A percentile compares a stretch with the other conserved stretches of the same genome.
phyloP scores from a whole-genome alignment of 306 rosid species.

The Sophora flavescens region DNA sequence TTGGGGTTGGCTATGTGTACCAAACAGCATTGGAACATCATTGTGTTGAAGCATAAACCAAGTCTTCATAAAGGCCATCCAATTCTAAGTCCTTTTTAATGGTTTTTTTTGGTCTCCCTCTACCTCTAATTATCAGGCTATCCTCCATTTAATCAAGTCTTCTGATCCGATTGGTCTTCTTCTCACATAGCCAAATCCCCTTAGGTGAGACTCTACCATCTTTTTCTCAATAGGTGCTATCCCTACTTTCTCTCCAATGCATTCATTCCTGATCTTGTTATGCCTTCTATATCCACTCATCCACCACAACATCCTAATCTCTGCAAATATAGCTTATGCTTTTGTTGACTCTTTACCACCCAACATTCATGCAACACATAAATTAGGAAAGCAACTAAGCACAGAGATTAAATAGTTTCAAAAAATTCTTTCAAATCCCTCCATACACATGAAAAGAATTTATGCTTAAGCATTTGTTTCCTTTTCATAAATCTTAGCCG shows the following conservation, averaged over 20 bases:
- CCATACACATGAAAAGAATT: slow-evolving; percentile 7
- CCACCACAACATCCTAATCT: no score
- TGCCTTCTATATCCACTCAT: no score
- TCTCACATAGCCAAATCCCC: background rate
- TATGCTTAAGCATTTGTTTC: background rate
- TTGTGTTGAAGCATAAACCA: background rate
- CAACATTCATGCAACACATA: background rate
- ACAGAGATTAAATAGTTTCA: background rate
- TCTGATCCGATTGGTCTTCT: background rate
- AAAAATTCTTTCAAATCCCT: slow-evolving; percentile 21
- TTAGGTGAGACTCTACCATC: background rate
- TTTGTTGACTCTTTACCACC: no score
- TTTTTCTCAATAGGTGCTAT: no score
- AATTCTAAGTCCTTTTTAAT: background rate
- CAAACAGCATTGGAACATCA: background rate
- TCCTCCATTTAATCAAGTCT: background rate
- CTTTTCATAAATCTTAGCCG: background rate
- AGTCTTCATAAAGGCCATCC: background rate
- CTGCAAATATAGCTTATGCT: no score
- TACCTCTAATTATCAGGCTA: background rate
- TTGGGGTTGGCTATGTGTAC: background rate
- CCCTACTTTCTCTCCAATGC: background rate
- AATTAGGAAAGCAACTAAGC: slow-evolving; percentile 8
- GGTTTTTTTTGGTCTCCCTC: background rate
- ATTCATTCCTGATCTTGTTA: no score